phyloP scores from a whole-genome alignment of 257 asterid genomes.

The Dorcoceras hygrometricum region DNA sequence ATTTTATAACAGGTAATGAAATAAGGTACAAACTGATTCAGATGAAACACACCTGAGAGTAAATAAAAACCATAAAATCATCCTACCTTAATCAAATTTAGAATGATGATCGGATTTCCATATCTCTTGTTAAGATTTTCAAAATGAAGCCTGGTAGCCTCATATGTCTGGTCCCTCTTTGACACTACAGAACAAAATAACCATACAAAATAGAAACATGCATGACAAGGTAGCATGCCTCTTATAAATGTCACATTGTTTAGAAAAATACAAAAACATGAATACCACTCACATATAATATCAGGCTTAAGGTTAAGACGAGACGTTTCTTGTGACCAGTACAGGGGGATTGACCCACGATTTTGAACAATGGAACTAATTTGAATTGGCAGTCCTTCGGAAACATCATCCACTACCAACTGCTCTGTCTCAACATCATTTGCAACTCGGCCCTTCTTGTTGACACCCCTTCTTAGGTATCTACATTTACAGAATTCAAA shows the following conservation, averaged over 20 bases:
- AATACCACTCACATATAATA: slow-evolving; percentile 63
- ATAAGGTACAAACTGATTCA: slow-evolving; percentile 4
- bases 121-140: slow-evolving; percentile 83
- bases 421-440: slow-evolving; percentile 99
- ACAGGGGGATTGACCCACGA: slow-evolving; percentile 98
- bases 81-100: slow-evolving; percentile 90
- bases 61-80: slow-evolving; percentile 3
- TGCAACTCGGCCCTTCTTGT: slow-evolving; percentile 86
- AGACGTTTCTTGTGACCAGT: slow-evolving; percentile 98
- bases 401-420: slow-evolving; percentile 68
- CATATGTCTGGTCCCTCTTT: slow-evolving; percentile 77
- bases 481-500: slow-evolving; percentile 36
- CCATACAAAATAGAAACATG: slow-evolving; percentile 11
- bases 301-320: slow-evolving; percentile 89
- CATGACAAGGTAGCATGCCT: background rate
- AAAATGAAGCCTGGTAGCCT: slow-evolving; percentile 92
- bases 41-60: slow-evolving; percentile 18
- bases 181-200: slow-evolving; percentile 54
- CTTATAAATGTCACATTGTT: background rate
- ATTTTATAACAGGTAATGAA: background rate
- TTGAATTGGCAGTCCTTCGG: slow-evolving; percentile 68
- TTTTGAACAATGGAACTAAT: slow-evolving; percentile 90
- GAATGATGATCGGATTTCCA: slow-evolving; percentile 88
- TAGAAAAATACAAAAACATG: background rate
- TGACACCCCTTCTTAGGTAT: slow-evolving; percentile 93